Conservation (phyloP, 495 filamentous ascomycete genomes). For the Tuber brumale region DNA sequence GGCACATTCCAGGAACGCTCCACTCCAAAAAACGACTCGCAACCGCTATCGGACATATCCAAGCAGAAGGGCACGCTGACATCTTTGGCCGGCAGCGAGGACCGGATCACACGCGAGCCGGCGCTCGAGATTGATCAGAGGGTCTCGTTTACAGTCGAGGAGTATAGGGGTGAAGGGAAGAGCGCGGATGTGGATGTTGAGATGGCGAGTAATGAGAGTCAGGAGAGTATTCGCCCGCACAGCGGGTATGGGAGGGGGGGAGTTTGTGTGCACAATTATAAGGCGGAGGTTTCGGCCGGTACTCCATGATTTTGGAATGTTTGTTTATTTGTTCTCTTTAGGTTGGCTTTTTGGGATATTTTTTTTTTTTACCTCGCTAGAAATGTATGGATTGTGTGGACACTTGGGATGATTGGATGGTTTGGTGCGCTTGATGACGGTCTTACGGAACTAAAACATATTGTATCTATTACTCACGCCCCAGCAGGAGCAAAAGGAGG, state of each 20-base stretch:
- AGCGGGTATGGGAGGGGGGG: background rate
- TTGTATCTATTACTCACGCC: background rate
- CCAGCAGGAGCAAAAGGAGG: background rate
- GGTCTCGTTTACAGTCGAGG: constrained; percentile 25
- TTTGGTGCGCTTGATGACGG: constrained; percentile 4
- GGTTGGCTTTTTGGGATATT: background rate
- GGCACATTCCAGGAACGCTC: constrained; percentile 44
- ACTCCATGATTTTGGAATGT: background rate
- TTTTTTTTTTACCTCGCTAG: background rate
- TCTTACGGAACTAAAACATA: constrained; percentile 3
- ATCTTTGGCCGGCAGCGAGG: constrained; percentile 24
- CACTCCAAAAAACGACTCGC: constrained; percentile 9
- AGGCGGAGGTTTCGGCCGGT: background rate
- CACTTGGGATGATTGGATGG: background rate
- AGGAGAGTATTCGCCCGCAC: background rate
- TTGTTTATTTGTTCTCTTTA: background rate
- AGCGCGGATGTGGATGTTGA: background rate
- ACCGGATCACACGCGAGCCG: constrained; percentile 17
- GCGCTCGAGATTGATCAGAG: constrained; percentile 30
- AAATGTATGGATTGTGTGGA: background rate
- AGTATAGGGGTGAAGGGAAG: background rate
- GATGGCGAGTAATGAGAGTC: background rate
- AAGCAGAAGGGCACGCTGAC: constrained; percentile 14
- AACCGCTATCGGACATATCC: constrained; percentile 18
- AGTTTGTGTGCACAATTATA: constrained; percentile 6